Evolutionary conservation across 345 rosid species (phyloP).

Genomic region (Sapria himalayana): DNA sequence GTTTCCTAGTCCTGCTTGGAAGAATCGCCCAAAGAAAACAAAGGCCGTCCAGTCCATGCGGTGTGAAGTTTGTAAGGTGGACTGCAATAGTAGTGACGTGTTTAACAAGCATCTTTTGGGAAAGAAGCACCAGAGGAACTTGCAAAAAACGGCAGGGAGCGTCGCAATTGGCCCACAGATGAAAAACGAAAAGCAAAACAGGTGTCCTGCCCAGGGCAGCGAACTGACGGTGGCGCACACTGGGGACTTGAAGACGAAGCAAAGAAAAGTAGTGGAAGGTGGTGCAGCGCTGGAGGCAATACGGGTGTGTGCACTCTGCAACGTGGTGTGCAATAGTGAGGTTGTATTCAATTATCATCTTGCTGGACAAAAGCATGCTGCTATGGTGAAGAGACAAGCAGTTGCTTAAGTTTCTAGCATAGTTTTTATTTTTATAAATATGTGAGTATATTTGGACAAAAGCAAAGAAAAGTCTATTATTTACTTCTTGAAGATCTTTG

Average conservation of each 20-base stretch:
- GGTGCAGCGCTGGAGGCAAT: conserved; percentile 22
- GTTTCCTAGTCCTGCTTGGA: too few relatives aligned
- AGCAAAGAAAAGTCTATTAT: too few relatives aligned
- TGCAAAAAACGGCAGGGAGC: conserved; percentile 9
- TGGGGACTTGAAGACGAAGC: conserved; percentile 21
- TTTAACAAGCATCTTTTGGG: conserved; percentile 11
- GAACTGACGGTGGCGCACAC: conserved; percentile 11
- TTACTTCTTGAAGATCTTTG: too few relatives aligned
- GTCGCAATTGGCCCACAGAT: conserved; percentile 15
- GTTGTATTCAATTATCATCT: conserved; percentile 16
- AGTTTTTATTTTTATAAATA: too few relatives aligned
- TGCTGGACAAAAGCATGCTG: conserved; percentile 26
- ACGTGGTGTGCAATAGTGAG: conserved; percentile 23
- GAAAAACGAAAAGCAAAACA: conserved; percentile 9
- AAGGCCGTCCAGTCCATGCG: conserved; percentile 11
- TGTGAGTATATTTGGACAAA: too few relatives aligned
- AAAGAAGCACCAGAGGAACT: conserved; percentile 13
- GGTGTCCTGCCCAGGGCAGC: conserved; percentile 4
- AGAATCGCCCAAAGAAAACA: conserved; percentile 6
- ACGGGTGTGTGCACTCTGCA: conserved; percentile 17
- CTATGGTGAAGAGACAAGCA: conserved; percentile 16
- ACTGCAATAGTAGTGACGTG: conserved; percentile 11
- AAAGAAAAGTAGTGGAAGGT: conserved; percentile 15
- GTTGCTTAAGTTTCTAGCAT: too few relatives aligned
- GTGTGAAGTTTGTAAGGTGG: conserved; percentile 15